These are phyloP conservation scores for Lachancea nothofagi DNA, from an alignment of 805 yeast species.

Conservation along the genomic window DNA sequence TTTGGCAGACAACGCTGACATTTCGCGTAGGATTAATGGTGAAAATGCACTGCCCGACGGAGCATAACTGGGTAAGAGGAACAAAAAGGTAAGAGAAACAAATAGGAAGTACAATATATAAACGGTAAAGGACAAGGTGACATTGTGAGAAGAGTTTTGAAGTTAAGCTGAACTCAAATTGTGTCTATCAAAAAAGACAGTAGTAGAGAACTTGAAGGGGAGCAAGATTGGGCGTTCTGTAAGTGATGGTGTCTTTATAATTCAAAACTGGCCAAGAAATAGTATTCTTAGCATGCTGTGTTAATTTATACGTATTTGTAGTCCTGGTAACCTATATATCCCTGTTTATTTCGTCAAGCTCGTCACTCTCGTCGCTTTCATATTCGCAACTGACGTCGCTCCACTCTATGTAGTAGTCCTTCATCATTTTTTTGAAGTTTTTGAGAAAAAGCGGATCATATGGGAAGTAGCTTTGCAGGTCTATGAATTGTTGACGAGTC, in stretches of 20 bases:
- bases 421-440: constrained; percentile 48
- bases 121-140: too few species aligned
- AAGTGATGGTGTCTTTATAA: too few species aligned
- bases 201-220: too few species aligned
- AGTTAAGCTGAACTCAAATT: too few species aligned
- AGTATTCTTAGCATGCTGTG: background rate
- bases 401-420: constrained; percentile 74
- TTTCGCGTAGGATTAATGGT: constrained; percentile 1
- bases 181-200: too few species aligned
- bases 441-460: constrained; percentile 85
- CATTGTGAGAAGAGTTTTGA: too few species aligned
- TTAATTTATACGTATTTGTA: background rate
- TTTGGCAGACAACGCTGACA: constrained; percentile 1
- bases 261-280: background rate
- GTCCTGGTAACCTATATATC: constrained; percentile 4
- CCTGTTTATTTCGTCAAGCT: constrained; percentile 34
- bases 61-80: background rate
- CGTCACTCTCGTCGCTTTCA: constrained; percentile 41
- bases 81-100: too few species aligned
- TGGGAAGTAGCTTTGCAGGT: constrained; percentile 92
- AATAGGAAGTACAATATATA: too few species aligned
- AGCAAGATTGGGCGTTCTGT: too few species aligned
- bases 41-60: constrained; percentile 1
- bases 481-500: constrained; percentile 76
- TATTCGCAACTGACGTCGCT: constrained; percentile 61